Base-by-base conservation (phyloP, 257 asterid species). In the Perilla frutescens region DNA sequence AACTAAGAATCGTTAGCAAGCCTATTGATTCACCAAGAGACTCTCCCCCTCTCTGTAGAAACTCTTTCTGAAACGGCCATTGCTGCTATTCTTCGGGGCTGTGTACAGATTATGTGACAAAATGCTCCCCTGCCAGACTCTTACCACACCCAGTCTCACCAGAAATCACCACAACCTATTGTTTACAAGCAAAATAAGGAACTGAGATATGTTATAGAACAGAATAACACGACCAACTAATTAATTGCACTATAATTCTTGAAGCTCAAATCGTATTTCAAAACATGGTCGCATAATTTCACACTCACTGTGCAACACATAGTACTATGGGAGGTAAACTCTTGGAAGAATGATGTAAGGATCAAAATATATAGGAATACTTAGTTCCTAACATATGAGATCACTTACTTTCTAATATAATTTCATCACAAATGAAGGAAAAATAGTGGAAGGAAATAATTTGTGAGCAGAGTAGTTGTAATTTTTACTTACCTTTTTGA, bases 71-170 rank as follows among this genome's bases (percentile, higher is more conserved):
- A 78, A 76, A 94, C 99, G 10, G 98, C 79, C 90, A 94, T 86
- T 55, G 99, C 99, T 70, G 99, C 90, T 87, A 94, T 91, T 77
- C 98, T 84, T 76, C 99, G 91, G 72, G 98, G 99, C 85, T 94
- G 99, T 8, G 99, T 94, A 79, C 99, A 94, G 64, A 94, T 88
- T 79, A 94, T 91, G 89, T 85, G 90, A 82, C 98, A 91, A 79
- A 94, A 94, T 62, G 99, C 98, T 75, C 99, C 99, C 69, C 99
- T 92, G 55, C 98, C 99, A 83, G 99, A 90, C 81, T 94, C 99
- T 94, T 94, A 80, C 99, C 99, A 74, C 99, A 94, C 77, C 99
- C 99, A 64, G 99, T 94, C 87, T 94, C 99, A 51, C 99, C 99
- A 74, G 99, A 94, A 79, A 94, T 87, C 70, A 94, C 98, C 58